phyloP scores from a whole-genome alignment of 768 basidiomycete species.

The Amanita polypyramis region DNA sequence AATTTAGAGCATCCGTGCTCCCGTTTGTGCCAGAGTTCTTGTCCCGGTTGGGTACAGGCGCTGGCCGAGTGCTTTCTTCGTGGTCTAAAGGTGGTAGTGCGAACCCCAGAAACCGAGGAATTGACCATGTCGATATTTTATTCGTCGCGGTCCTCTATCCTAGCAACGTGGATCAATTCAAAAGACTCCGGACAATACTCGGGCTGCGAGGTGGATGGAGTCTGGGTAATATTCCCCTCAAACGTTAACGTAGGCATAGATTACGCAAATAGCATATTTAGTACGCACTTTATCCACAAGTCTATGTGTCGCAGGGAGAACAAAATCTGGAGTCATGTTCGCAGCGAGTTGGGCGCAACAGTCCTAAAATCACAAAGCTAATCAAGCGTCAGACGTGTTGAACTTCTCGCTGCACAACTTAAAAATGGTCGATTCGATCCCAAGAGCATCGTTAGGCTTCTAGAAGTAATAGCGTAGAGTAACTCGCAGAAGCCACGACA shows the following conservation, averaged over 20 bases:
- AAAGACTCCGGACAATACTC: conserved; percentile 49
- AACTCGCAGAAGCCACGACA: not conserved
- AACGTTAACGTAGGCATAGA: conserved; percentile 14
- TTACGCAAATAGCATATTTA: conserved; percentile 35
- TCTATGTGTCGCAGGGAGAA: conserved; percentile 22
- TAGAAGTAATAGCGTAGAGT: not conserved
- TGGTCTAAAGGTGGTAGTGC: not conserved
- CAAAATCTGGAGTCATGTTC: not conserved
- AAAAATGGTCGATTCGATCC: conserved; percentile 2
- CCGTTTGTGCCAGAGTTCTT: conserved; percentile 53
- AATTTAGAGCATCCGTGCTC: conserved; percentile 60
- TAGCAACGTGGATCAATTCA: conserved; percentile 49
- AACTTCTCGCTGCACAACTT: not conserved
- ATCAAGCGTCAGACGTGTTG: not conserved
- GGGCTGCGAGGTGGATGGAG: no score
- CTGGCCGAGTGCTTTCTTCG: conserved; percentile 59
- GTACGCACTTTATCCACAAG: conserved; percentile 13
- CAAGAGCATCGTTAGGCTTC: not conserved
- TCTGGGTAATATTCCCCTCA: no score
- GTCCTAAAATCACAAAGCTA: not conserved
- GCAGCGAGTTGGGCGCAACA: no score
- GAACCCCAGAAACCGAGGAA: no score
- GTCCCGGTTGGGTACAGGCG: conserved; percentile 53
- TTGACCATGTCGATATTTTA: no score
- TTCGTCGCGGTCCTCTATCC: conserved; percentile 64